Evolutionary conservation across 1,284 basidiomycete genomes (phyloP), one percentile per base, ranked within the genome.

Genomic region (Takashimella tepidaria): DNA sequence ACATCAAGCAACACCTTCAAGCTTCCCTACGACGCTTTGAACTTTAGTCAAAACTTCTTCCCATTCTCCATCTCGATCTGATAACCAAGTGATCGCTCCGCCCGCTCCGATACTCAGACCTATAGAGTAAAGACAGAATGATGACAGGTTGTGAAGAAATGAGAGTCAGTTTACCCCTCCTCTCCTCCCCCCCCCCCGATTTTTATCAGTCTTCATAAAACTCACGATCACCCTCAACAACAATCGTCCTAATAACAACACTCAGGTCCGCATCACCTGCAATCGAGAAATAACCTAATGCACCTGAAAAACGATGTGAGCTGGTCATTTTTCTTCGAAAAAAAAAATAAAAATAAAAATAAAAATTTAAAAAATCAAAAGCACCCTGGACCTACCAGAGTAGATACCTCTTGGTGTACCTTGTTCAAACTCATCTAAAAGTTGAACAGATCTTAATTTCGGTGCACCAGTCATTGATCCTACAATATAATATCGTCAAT

Each of bases 381-480:
- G n/a, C n/a, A n/a, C n/a, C n/a, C n/a, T n/a, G n/a, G n/a, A 47
- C 62, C 51, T 44, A 68, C 76, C 92, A n/a, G 93, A 97, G 71
- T 98, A 98, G 23, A 93, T 79, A 21, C 86, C 83, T 27, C 93
- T 81, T 10, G 64, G 61, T 47, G 84, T 79, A 45, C 79, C 70
- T 47, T 80, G 80, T 72, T 98, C 95, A 4, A 97, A 81, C 1
- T 79, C 79, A 62, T 92, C 88, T 1, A 98, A 80, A 26, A 98
- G 86, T 73, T 95, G 88, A 1, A 97, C 87, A 49, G 88, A 91
- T 19, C 93, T 85, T 60, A 93, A 86, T 77, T 98, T 98, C 0
- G 93, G 95, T 0, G 95, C 95, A 19, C 95, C 93, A 0, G 95
- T 98, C 93, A 98, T 98, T 60, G 90, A 93, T 1, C 92, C 51